A percentile compares a stretch with the other conserved stretches of the same genome.
Conservation (phyloP, 495 filamentous ascomycete species). For the Annulohypoxylon moriforme region DNA sequence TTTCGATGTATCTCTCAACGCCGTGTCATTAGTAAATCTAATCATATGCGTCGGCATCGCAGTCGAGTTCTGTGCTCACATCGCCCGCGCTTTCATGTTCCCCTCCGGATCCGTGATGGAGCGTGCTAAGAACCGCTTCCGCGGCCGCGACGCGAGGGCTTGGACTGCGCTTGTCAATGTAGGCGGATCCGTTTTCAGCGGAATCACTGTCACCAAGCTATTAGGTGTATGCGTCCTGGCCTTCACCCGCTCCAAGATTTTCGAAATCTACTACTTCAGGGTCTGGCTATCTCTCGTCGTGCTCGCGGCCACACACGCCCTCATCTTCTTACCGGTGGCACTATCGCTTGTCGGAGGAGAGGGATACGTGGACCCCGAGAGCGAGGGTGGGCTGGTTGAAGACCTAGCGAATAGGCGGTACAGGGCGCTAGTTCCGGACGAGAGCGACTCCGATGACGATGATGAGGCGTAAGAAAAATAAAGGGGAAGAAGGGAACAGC, state of each 20-base stretch:
- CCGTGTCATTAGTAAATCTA: conserved; percentile 94
- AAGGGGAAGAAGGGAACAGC: background rate
- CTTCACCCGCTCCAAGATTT: conserved; percentile 97
- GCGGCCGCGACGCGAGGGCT: conserved; percentile 82
- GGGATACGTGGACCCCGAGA: conserved; percentile 87
- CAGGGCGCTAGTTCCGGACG: conserved; percentile 57
- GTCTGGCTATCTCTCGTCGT: conserved; percentile 93
- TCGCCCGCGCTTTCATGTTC: conserved; percentile 96
- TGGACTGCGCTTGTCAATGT: conserved; percentile 95
- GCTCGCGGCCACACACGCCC: conserved; percentile 87
- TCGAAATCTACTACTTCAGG: conserved; percentile 98
- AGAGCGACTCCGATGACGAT: conserved; percentile 56
- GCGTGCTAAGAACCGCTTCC: conserved; percentile 72
- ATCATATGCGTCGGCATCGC: conserved; percentile 96
- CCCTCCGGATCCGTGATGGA: conserved; percentile 81
- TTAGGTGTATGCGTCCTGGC: conserved; percentile 92
- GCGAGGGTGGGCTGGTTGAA: conserved; percentile 84
- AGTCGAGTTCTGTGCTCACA: conserved; percentile 97
- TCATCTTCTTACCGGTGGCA: conserved; percentile 92
- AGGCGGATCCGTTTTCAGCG: conserved; percentile 91
- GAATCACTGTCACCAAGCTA: conserved; percentile 95
- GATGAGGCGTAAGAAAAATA: conserved; percentile 25
- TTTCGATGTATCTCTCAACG: conserved; percentile 90
- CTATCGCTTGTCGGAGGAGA: conserved; percentile 87
- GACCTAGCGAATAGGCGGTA: conserved; percentile 70